Evolutionary conservation across 306 rosid species (phyloP).

Genomic region (Sicyos baderoa): DNA sequence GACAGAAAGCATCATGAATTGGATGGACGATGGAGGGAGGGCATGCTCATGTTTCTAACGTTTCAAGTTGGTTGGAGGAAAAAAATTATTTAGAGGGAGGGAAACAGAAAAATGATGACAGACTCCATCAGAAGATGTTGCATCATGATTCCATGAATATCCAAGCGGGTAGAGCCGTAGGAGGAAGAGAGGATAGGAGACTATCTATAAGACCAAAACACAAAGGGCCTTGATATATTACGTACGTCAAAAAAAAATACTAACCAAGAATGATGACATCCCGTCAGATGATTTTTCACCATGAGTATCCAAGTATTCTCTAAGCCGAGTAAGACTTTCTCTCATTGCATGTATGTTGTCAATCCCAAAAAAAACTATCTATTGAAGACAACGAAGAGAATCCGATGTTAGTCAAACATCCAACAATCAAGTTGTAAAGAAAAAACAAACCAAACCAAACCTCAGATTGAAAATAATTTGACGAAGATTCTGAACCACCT

Average conservation of each 20-base stretch:
- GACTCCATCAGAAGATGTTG: constrained; percentile 22
- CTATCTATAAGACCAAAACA: too few species aligned
- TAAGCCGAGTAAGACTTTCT: constrained; percentile 84
- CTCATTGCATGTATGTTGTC: constrained; percentile 98
- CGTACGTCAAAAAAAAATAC: too few species aligned
- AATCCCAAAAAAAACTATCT: constrained; percentile 90
- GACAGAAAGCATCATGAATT: background rate
- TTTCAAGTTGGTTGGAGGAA: background rate
- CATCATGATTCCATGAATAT: too few species aligned
- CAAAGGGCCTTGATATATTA: too few species aligned
- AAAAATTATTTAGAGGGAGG: background rate
- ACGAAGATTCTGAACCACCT: constrained; percentile 97
- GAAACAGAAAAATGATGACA: background rate
- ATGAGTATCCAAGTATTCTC: constrained; percentile 83
- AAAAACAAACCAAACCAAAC: constrained; percentile 25
- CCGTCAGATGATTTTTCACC: constrained; percentile 92
- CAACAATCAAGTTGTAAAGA: constrained; percentile 17
- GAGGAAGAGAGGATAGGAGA: too few species aligned
- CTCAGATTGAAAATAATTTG: constrained; percentile 84
- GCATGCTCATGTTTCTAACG: background rate
- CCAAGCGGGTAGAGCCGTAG: too few species aligned
- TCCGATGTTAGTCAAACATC: constrained; percentile 12
- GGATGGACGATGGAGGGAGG: background rate
- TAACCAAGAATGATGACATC: constrained; percentile 55
- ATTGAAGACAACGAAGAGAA: constrained; percentile 21